Evolutionary conservation across 106 monocot genomes (phyloP).

Genomic region (Hemerocallis citrina): DNA sequence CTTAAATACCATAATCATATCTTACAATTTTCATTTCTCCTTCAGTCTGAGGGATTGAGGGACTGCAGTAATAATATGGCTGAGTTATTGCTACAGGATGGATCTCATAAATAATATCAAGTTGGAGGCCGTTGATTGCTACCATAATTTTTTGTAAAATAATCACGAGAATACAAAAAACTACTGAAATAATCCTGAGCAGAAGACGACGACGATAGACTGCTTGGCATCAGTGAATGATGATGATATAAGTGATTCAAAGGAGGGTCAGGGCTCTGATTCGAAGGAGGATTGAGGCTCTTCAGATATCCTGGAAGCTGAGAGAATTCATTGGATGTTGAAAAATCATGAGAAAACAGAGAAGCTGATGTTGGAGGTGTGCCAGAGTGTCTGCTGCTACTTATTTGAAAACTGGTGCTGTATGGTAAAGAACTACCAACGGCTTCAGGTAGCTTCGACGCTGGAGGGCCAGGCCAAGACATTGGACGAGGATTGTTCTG

Average conservation of each 20-base stretch:
- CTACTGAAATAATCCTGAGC: too few relatives aligned
- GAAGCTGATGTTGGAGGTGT: background rate
- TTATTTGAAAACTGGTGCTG: background rate
- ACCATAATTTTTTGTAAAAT: background rate
- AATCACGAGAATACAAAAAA: background rate
- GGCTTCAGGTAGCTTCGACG: background rate
- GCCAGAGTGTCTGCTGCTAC: background rate
- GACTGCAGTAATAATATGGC: too few relatives aligned
- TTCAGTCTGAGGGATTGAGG: too few relatives aligned
- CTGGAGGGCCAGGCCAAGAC: slow-evolving; percentile 4
- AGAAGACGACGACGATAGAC: slow-evolving; percentile 6
- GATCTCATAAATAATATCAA: too few relatives aligned
- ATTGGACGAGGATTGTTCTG: background rate
- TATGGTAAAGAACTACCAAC: background rate
- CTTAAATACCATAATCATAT: too few relatives aligned
- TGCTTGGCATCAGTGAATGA: slow-evolving; percentile 6
- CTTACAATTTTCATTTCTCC: too few relatives aligned
- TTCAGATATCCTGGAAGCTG: slow-evolving; percentile 18
- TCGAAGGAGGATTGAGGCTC: slow-evolving; percentile 1
- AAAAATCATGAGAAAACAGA: background rate
- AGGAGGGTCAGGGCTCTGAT: too few relatives aligned
- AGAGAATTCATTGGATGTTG: slow-evolving; percentile 6
- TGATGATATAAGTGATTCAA: background rate
- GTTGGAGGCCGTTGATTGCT: slow-evolving; percentile 9
- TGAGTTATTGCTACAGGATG: too few relatives aligned